These are phyloP conservation scores for Hypoxylon subgilvum DNA, from an alignment of 495 filamentous ascomycete species.

Conservation along the genomic window DNA sequence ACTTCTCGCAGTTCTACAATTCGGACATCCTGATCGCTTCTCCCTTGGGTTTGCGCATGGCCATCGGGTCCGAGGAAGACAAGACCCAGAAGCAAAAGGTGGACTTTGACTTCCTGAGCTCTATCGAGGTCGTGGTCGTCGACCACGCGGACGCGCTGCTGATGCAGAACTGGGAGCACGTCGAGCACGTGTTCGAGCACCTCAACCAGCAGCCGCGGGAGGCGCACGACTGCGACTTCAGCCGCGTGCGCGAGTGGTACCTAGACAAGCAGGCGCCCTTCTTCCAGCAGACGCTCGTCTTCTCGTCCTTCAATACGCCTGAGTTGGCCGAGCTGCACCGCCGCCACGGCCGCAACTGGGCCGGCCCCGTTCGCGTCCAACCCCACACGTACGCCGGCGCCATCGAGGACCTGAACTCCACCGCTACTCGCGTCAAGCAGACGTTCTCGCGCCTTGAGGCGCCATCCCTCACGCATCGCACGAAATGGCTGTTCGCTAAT, in stretches of 20 bases:
- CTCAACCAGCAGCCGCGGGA: constrained; percentile 90
- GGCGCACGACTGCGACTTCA: constrained; percentile 92
- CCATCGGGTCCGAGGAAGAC: constrained; percentile 74
- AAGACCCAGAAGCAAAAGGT: constrained; percentile 69
- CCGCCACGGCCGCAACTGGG: constrained; percentile 76
- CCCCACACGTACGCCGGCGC: constrained; percentile 66
- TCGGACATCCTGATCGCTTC: constrained; percentile 93
- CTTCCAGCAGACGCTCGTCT: constrained; percentile 81
- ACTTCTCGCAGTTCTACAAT: constrained; percentile 93
- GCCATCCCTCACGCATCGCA: constrained; percentile 61
- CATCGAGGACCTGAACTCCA: constrained; percentile 64
- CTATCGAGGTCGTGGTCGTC: constrained; percentile 85
- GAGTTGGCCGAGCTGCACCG: constrained; percentile 83
- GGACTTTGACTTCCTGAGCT: constrained; percentile 90
- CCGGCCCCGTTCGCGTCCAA: constrained; percentile 75
- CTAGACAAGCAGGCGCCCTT: constrained; percentile 81
- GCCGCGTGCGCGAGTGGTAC: constrained; percentile 88
- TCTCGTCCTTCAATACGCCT: constrained; percentile 83
- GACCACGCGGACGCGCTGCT: constrained; percentile 92
- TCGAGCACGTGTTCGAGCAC: constrained; percentile 87
- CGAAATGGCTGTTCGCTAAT: too few species aligned
- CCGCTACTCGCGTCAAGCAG: constrained; percentile 69
- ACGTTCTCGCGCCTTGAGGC: constrained; percentile 90
- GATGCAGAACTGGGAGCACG: constrained; percentile 99
- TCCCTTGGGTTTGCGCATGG: constrained; percentile 86